Conservation (phyloP, 345 rosid species). For the Rhizophora mangle region DNA sequence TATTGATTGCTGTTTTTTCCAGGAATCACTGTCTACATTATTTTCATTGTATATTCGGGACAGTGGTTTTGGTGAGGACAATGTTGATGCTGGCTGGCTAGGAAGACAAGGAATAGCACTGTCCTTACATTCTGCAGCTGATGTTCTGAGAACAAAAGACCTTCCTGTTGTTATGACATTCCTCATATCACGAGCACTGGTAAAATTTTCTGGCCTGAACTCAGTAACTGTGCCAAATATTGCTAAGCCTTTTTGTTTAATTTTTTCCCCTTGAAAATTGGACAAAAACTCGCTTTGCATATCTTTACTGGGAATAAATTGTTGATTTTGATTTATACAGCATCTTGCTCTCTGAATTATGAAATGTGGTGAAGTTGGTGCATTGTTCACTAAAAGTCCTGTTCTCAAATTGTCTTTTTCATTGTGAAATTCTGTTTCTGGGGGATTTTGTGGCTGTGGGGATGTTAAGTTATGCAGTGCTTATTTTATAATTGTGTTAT, state of each 20-base stretch:
- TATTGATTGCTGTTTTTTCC: slow-evolving; percentile 30
- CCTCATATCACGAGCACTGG: slow-evolving; percentile 93
- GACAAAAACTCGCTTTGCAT: background rate
- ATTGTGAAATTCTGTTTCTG: background rate
- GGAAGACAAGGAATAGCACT: slow-evolving; percentile 93
- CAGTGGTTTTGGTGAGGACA: slow-evolving; percentile 48
- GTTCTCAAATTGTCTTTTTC: background rate
- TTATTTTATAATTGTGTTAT: background rate
- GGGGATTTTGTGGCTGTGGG: background rate
- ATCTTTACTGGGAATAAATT: background rate
- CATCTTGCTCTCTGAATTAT: background rate
- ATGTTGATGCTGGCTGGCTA: slow-evolving; percentile 81
- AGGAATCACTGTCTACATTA: slow-evolving; percentile 85
- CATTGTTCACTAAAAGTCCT: background rate
- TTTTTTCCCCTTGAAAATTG: background rate
- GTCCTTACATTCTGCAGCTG: slow-evolving; percentile 88
- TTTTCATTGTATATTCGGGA: slow-evolving; percentile 89
- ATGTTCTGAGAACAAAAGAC: slow-evolving; percentile 84
- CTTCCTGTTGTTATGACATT: slow-evolving; percentile 98
- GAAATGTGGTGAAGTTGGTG: background rate
- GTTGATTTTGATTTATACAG: background rate
- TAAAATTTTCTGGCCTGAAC: slow-evolving; percentile 27
- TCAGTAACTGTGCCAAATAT: background rate
- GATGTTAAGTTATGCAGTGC: background rate
- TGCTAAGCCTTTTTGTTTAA: too few species aligned